Conservation (phyloP, 306 rosid genomes). For the Vachellia collinsii region DNA sequence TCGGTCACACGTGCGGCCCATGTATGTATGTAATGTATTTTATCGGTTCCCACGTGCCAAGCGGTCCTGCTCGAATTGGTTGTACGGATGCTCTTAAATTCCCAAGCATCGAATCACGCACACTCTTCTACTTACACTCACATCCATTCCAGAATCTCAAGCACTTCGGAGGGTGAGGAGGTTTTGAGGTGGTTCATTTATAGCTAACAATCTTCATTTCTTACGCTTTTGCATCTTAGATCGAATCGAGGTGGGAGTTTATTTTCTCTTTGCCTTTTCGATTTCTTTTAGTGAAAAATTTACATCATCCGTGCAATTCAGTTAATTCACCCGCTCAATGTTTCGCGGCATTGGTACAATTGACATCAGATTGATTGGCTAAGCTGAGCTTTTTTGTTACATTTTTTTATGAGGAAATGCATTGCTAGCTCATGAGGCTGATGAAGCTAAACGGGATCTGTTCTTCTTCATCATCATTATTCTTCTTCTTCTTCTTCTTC, state of each 20-base stretch:
- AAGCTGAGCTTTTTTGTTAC: background rate
- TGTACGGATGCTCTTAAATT: conserved; percentile 29
- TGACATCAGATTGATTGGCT: background rate
- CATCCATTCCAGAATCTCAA: conserved; percentile 12
- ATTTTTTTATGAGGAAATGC: conserved; percentile 9
- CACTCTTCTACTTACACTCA: background rate
- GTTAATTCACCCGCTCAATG: background rate
- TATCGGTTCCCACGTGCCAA: conserved; percentile 34
- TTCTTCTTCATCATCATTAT: background rate
- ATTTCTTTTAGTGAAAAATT: background rate
- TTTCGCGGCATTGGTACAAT: background rate
- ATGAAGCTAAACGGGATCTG: background rate
- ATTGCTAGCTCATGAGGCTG: background rate
- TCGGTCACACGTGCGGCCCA: conserved; percentile 50
- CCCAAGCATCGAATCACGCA: conserved; percentile 30
- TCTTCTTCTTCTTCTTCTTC: no score
- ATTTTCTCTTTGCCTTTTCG: background rate
- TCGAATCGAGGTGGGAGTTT: conserved; percentile 26
- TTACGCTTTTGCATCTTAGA: conserved; percentile 26
- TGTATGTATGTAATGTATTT: background rate
- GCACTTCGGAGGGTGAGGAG: background rate
- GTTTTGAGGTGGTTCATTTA: background rate
- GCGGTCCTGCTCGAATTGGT: conserved; percentile 23
- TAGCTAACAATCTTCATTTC: conserved; percentile 33
- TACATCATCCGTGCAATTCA: background rate